Percentiles rank a stretch among this genome's conserved stretches.
Conservation (phyloP, 306 rosid species). For the Delonix regia region DNA sequence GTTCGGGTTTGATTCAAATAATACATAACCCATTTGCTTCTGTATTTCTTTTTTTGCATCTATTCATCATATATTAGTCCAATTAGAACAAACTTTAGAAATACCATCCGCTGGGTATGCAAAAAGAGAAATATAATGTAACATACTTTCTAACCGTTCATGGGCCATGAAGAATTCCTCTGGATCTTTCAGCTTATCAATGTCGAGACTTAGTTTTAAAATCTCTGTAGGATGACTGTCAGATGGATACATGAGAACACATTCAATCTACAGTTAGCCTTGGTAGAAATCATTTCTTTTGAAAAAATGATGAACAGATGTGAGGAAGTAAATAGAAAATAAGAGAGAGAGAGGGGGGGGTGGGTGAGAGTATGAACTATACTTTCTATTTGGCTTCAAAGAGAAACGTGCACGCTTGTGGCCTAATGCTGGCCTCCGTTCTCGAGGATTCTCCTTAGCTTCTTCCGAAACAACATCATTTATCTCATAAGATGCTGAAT, state of each 20-base stretch:
- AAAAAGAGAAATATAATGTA: background rate
- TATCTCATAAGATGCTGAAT: slow-evolving; percentile 24
- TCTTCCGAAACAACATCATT: slow-evolving; percentile 36
- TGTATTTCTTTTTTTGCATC: slow-evolving; percentile 80
- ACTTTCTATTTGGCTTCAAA: slow-evolving; percentile 61
- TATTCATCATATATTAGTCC: slow-evolving; percentile 43
- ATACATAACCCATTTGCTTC: slow-evolving; percentile 56
- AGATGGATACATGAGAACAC: slow-evolving; percentile 23
- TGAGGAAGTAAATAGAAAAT: background rate
- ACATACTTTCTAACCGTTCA: slow-evolving; percentile 74
- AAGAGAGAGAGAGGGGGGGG: background rate
- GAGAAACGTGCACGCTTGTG: slow-evolving; percentile 72
- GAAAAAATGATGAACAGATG: background rate
- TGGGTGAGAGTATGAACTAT: background rate
- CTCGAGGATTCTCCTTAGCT: slow-evolving; percentile 54
- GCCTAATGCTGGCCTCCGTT: slow-evolving; percentile 73
- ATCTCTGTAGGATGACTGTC: slow-evolving; percentile 55
- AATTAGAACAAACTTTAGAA: slow-evolving; percentile 26
- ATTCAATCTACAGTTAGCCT: slow-evolving; percentile 8
- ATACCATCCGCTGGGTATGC: background rate
- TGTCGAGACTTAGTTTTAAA: slow-evolving; percentile 57
- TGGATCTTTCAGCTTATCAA: slow-evolving; percentile 60
- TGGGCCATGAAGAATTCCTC: slow-evolving; percentile 66
- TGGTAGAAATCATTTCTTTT: background rate
- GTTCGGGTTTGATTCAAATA: slow-evolving; percentile 48